Percentiles rank a stretch among this genome's conserved stretches.
Conservation (phyloP, 495 filamentous ascomycete species). For the Talaromyces nanjingensis region DNA sequence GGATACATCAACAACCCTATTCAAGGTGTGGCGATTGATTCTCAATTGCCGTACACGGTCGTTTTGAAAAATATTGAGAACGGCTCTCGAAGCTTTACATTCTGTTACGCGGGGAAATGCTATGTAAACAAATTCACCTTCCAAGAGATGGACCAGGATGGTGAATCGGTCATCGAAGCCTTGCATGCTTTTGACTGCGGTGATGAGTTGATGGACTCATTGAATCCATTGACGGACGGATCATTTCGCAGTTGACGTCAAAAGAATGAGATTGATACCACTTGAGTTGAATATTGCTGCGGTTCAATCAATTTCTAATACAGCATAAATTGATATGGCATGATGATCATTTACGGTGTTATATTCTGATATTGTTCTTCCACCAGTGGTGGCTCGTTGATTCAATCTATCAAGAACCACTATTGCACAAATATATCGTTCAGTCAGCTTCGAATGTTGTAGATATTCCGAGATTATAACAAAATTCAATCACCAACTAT, state of each 20-base stretch:
- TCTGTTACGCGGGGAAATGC: constrained; percentile 3
- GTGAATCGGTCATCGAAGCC: background rate
- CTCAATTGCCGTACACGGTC: constrained; percentile 1
- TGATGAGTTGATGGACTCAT: background rate
- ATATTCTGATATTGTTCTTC: background rate
- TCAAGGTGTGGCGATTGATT: background rate
- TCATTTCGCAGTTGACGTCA: background rate
- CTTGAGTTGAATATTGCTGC: background rate
- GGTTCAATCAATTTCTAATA: too few species aligned
- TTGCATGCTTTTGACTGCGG: background rate
- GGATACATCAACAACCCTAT: background rate
- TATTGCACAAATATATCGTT: background rate
- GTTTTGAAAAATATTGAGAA: background rate
- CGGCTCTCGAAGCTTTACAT: background rate
- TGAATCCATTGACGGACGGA: background rate
- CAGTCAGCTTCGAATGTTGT: background rate
- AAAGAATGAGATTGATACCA: background rate
- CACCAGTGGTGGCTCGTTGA: background rate
- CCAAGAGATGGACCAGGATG: background rate
- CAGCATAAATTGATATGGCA: too few species aligned
- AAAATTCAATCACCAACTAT: background rate
- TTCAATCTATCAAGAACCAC: background rate
- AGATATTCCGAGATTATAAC: background rate
- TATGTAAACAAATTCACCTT: background rate
- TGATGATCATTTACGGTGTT: background rate